These are phyloP conservation scores for Canna indica DNA, from an alignment of 176 grass and related monocot species.

Conservation along the genomic window DNA sequence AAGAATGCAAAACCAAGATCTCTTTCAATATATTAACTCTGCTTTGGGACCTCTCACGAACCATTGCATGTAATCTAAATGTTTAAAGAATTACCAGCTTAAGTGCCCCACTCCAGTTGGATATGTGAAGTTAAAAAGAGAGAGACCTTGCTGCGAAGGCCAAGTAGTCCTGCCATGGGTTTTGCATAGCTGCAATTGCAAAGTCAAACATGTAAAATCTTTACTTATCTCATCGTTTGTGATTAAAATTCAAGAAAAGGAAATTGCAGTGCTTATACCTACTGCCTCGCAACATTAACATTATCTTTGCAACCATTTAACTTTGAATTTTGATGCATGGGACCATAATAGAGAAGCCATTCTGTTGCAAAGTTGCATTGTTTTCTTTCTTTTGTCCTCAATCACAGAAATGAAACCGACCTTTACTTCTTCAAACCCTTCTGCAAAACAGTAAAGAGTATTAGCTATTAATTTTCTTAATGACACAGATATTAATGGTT, in stretches of 20 bases:
- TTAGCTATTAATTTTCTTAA: neutral
- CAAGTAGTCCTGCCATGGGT: neutral
- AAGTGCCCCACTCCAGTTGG: too few relatives aligned
- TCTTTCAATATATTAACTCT: conserved; percentile 1
- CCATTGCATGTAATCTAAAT: too few relatives aligned
- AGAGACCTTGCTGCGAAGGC: neutral
- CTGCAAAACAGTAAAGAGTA: neutral
- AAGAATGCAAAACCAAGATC: neutral
- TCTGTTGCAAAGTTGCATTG: neutral
- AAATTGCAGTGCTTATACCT: too few relatives aligned
- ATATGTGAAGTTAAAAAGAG: neutral
- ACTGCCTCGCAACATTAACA: too few relatives aligned
- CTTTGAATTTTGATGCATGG: too few relatives aligned
- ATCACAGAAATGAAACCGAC: neutral
- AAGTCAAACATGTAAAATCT: neutral
- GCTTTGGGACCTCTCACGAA: too few relatives aligned
- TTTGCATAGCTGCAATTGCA: neutral
- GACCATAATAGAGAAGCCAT: neutral
- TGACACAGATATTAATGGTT: neutral
- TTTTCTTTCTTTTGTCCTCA: neutral
- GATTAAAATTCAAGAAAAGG: neutral
- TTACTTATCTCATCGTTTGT: neutral
- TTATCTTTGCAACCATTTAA: too few relatives aligned
- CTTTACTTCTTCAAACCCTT: neutral
- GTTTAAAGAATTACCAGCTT: neutral